A percentile compares a stretch with the other conserved stretches of the same genome.
These are phyloP conservation scores for Thelonectria rubi DNA, from an alignment of 2,329 filamentous ascomycete genomes.

Conservation along the genomic window DNA sequence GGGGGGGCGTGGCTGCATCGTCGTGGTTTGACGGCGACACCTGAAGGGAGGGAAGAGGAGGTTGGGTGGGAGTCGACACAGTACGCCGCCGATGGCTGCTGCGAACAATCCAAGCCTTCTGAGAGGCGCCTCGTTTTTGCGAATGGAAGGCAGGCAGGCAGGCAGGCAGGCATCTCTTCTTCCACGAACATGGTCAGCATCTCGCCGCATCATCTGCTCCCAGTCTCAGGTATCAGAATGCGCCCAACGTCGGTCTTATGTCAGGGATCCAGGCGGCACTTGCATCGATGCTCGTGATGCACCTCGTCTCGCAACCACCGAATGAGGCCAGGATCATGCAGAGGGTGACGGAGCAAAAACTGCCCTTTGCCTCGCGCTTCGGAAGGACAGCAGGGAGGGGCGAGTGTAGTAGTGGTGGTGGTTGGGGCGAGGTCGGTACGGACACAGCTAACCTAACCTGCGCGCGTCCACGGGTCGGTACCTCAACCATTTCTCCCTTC, in stretches of 20 bases:
- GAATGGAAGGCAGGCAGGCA: background rate
- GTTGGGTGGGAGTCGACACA: conserved; percentile 12
- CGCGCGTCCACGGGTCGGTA: too few relatives aligned
- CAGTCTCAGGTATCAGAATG: conserved; percentile 21
- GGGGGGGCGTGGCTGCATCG: conserved; percentile 17
- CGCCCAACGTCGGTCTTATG: conserved; percentile 23
- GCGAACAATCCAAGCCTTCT: conserved; percentile 9
- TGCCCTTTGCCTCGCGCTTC: conserved; percentile 13
- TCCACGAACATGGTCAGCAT: conserved; percentile 27
- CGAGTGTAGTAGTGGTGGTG: conserved; percentile 32
- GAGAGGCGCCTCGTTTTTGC: conserved; percentile 24
- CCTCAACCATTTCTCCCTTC: too few relatives aligned
- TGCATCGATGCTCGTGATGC: conserved; percentile 35
- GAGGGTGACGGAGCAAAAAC: conserved; percentile 26
- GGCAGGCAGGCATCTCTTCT: conserved; percentile 24
- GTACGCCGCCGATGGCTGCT: background rate
- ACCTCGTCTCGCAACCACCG: conserved; percentile 36
- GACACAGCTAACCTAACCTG: conserved; percentile 33
- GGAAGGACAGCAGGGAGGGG: conserved; percentile 28
- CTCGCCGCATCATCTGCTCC: conserved; percentile 18
- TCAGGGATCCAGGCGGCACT: conserved; percentile 37
- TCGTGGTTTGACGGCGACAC: conserved; percentile 1
- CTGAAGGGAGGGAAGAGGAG: background rate
- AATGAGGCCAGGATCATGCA: conserved; percentile 40
- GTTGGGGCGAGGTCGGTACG: conserved; percentile 39